Evolutionary conservation across 208 protist genomes (phyloP), one percentile per base, ranked within the genome.

Genomic region (Balamuthia mandrillaris): DNA sequence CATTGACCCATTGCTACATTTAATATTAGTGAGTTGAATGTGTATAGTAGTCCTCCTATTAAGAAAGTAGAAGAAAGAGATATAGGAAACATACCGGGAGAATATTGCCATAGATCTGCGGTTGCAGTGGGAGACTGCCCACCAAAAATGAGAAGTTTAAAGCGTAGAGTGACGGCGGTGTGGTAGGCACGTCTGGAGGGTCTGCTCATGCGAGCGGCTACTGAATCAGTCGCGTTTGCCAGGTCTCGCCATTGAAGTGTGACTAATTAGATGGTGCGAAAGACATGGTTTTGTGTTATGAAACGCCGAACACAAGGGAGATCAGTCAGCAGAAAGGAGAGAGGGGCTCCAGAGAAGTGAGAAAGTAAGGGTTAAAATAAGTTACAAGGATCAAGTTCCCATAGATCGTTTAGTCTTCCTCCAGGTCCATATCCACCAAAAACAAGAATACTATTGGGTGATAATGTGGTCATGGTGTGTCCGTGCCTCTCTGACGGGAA

Each of bases 351-450:
- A 4, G 52, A 33, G 52, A 33, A 0, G 54, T 61, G 54, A 24
- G 54, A 24, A 16, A n/a, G 14, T 4, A 21, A 61, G 0, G 0
- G 27, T 35, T 10, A 61, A 21, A 24, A 27, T 61, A 1, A 61
- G 21, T 6, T 0, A 82, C 75, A 82, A 7, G 75, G 75, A 35
- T 82, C 75, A 35, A 82, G 75, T 45, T 60, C 21, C 75, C 75
- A 82, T 10, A 82, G 7, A 42, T 82, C 75, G 41, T 82, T 82
- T n/a, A 82, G 56, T 29, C 75, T 45, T 7, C 75, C 75, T 0
- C 75, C 75, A 0, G 75, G 75, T 1, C 75, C 75, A 27, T 82
- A 82, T 45, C 75, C 75, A 24, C 75, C 75, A n/a, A 82, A 82
- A 24, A 82, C 33, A 37, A 82, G 75, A 29, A 82, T 65, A 7